Evolutionary conservation across 345 rosid genomes (phyloP).

Genomic region (Syzygium oleosum): DNA sequence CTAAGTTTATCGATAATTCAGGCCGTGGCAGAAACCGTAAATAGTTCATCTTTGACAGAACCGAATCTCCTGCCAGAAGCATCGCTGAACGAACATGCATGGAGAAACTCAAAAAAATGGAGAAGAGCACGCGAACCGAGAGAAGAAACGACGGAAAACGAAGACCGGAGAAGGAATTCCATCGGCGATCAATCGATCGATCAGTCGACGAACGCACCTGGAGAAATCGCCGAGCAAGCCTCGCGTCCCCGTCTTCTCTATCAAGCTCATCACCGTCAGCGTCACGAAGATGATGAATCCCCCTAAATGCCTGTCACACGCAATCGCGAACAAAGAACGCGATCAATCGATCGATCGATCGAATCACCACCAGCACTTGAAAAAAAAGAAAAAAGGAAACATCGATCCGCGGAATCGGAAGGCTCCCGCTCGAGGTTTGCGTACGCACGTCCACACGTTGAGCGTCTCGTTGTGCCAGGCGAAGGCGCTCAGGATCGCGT

Average conservation of each 20-base stretch:
- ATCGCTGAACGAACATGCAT: neutral
- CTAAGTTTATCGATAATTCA: neutral
- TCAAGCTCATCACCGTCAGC: constrained; percentile 49
- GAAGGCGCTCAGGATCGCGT: constrained; percentile 66
- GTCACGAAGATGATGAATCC: constrained; percentile 70
- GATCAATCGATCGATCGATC: neutral
- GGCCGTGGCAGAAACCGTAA: neutral
- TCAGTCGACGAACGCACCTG: constrained; percentile 23
- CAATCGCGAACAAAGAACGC: neutral
- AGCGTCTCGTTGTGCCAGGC: constrained; percentile 94
- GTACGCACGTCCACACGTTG: constrained; percentile 84
- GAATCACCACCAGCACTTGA: neutral
- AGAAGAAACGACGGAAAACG: neutral
- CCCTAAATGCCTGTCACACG: constrained; percentile 51
- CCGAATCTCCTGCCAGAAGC: neutral
- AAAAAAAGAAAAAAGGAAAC: too few species aligned
- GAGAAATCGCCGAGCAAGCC: constrained; percentile 35
- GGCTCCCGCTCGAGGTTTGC: neutral
- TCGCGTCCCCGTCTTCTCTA: constrained; percentile 50
- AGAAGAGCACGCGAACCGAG: neutral
- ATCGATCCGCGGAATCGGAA: neutral
- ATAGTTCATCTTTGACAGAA: neutral
- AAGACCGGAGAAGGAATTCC: neutral
- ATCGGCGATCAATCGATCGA: neutral
- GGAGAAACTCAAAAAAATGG: neutral